Conservation (phyloP, 345 rosid species). For the Cardamine resedifolia region DNA sequence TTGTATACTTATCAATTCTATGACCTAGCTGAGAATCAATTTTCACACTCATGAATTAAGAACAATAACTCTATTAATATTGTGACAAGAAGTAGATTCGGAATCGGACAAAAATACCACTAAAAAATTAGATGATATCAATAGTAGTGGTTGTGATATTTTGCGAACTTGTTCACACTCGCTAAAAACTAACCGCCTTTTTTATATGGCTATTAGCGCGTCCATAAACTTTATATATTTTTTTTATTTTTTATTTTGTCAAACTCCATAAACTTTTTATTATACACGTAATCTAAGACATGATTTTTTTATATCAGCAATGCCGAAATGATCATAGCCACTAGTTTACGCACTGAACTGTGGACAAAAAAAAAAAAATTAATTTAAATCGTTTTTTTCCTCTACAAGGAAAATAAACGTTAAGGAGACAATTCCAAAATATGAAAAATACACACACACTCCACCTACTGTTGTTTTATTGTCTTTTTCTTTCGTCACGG, state of each 20-base stretch:
- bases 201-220: not conserved
- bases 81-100: no score
- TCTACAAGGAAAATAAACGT: conserved; percentile 2
- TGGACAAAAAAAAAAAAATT: not conserved
- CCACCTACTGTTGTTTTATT: not conserved
- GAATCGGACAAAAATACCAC: no score
- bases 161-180: conserved; percentile 15
- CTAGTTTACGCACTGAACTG: not conserved
- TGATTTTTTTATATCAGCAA: not conserved
- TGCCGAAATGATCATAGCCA: conserved; percentile 2
- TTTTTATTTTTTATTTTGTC: no score
- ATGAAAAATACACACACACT: no score
- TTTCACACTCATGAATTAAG: no score
- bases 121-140: not conserved
- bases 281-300: conserved; percentile 12
- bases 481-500: conserved; percentile 36
- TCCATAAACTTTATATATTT: no score
- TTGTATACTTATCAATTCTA: no score
- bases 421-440: conserved; percentile 28
- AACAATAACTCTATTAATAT: no score
- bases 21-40: no score
- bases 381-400: not conserved
- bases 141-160: conserved; percentile 20
- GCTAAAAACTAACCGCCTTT: not conserved
- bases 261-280: conserved; percentile 12